Evolutionary conservation across 305 asterid species (phyloP), one percentile per base, ranked within the genome.

Genomic region (Stenogyne calaminthoides): DNA sequence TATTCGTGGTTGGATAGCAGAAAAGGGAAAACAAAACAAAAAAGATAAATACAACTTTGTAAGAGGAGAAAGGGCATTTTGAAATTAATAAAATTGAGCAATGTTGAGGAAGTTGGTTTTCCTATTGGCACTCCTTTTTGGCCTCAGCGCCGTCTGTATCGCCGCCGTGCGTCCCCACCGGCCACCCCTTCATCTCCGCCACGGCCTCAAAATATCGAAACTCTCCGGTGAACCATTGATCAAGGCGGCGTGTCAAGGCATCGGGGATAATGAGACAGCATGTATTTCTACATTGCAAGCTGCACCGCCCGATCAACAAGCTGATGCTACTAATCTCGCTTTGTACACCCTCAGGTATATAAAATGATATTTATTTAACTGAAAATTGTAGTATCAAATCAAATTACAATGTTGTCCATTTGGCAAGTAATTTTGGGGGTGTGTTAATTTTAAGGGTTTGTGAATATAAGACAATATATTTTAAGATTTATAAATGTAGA

Each of bases 271-370:
- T 51, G 79, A 67, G n/a, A 42, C 76, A 5, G 77, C 72, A 14
- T 88, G 96, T 78, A 6, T 74, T 1, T 36, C 76, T 5, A 59
- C 71, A 2, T 75, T 90, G 37, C 75, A 80, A 29, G 39, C 86
- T 1, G 89, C 91, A 29, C 66, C 80, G 2, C 39, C 59, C 9
- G 69, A 81, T 12, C 78, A 71, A 20, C 82, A 80, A 59, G 78
- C 73, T 14, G 84, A 80, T 49, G 77, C 79, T 3, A 78, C 71
- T 44, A 87, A 78, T 39, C 89, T 90, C 20, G 82, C 88, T 44
- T 81, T 82, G 69, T 85, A 80, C 72, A 68, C 88, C 47, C 86
- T 90, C 66, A 74, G 77, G 80, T 81, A 46, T 46, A 25, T 25
- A 25, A 25, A 25, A 25, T 25, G 3, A 1, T 25, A 25, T 25